A percentile compares a stretch with the other conserved stretches of the same genome.
Conservation (phyloP, 192 early-diverging fungal species). For the Rhizophagus prolifer region DNA sequence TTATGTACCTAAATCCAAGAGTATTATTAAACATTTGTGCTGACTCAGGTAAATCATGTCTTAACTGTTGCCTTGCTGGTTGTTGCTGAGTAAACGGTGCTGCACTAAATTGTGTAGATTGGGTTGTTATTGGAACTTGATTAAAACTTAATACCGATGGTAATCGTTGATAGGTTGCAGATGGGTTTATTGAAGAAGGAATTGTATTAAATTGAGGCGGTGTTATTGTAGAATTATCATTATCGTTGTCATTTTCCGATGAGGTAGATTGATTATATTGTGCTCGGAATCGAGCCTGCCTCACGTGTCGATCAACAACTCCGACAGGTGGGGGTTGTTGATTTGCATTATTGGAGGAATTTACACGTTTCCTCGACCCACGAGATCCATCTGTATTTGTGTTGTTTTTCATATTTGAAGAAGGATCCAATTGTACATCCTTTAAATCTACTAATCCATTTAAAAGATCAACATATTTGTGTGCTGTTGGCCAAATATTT, state of each 20-base stretch:
- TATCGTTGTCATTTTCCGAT: not conserved
- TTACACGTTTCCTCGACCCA: not conserved
- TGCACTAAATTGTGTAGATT: not conserved
- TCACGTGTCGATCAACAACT: not conserved
- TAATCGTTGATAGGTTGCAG: not conserved
- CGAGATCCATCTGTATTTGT: not conserved
- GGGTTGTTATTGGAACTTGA: not conserved
- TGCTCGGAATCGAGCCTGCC: not conserved
- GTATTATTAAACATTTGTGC: slow-evolving; percentile 29
- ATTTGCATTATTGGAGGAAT: not conserved
- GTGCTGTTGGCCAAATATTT: slow-evolving; percentile 4
- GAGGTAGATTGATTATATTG: not conserved
- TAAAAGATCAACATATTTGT: slow-evolving; percentile 22
- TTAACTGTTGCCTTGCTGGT: not conserved
- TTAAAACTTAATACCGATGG: not conserved
- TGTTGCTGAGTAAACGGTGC: not conserved
- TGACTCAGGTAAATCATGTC: slow-evolving; percentile 6
- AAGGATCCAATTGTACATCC: slow-evolving; percentile 2
- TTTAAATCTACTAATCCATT: slow-evolving; percentile 16
- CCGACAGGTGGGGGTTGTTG: too few relatives aligned
- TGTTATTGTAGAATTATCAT: not conserved
- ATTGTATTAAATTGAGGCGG: not conserved
- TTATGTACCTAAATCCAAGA: not conserved
- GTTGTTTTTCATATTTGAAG: not conserved
- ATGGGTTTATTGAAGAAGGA: not conserved